Evolutionary conservation across 2,329 filamentous ascomycete genomes (phyloP).

Genomic region (Blastomyces emzantsi): DNA sequence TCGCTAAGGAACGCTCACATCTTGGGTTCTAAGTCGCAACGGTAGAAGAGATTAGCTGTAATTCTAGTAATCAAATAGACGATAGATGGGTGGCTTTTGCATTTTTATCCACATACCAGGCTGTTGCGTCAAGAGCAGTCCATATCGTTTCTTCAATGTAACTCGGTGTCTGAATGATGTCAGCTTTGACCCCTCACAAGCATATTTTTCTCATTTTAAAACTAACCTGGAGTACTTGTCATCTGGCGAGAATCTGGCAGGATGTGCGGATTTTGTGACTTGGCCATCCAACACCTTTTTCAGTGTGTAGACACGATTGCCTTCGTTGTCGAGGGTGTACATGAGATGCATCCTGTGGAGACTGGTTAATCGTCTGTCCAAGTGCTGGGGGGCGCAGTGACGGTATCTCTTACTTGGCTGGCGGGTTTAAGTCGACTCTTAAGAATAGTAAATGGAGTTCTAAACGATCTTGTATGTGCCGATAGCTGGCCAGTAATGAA

Average conservation of each 20-base stretch:
- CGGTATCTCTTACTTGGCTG: not conserved
- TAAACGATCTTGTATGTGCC: not conserved
- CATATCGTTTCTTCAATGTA: constrained; percentile 88
- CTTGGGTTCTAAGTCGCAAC: constrained; percentile 26
- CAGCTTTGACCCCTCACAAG: not conserved
- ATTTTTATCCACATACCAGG: constrained; percentile 33
- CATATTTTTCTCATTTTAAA: not conserved
- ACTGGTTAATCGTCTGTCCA: not conserved
- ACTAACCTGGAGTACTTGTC: constrained; percentile 83
- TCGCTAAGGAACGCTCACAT: constrained; percentile 18
- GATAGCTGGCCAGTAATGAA: not conserved
- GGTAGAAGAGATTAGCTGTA: constrained; percentile 11
- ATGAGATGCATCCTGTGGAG: constrained; percentile 55
- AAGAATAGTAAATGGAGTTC: not conserved
- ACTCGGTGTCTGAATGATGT: constrained; percentile 63
- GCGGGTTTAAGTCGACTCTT: not conserved
- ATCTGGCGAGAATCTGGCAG: constrained; percentile 92
- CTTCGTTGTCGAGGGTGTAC: constrained; percentile 75
- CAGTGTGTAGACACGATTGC: constrained; percentile 89
- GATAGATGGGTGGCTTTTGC: not conserved
- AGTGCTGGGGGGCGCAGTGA: not conserved
- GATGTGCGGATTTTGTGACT: constrained; percentile 93
- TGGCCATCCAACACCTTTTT: constrained; percentile 76
- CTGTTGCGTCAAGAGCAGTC: constrained; percentile 76
- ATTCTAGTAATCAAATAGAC: not conserved